Evolutionary conservation across 306 rosid genomes (phyloP).

Genomic region (Cicer pinnatifidum): DNA sequence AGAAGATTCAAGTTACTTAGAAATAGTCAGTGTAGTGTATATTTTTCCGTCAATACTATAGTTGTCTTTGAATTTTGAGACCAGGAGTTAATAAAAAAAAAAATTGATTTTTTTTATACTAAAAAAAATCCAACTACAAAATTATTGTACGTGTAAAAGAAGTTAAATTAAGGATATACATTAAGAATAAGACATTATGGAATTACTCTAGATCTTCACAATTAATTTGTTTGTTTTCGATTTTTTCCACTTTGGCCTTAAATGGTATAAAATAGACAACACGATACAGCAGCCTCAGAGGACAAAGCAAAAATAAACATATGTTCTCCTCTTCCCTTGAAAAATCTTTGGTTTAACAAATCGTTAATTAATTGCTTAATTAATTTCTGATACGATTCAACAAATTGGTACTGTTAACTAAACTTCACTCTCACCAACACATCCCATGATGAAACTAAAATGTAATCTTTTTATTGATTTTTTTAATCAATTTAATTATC

Average conservation of each 20-base stretch:
- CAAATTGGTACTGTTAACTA: not conserved
- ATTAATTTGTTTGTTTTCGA: conserved; percentile 43
- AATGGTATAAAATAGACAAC: conserved; percentile 38
- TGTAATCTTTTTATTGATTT: not conserved
- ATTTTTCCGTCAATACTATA: too few relatives aligned
- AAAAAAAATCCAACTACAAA: not conserved
- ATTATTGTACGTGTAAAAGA: conserved; percentile 22
- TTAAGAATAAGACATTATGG: not conserved
- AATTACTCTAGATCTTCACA: conserved; percentile 10
- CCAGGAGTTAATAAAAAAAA: too few relatives aligned
- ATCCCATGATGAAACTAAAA: conserved; percentile 1
- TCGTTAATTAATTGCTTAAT: not conserved
- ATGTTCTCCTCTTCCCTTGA: conserved; percentile 7
- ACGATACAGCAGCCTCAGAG: conserved; percentile 45
- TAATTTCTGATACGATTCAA: not conserved
- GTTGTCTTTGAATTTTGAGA: too few relatives aligned
- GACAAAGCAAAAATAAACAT: conserved; percentile 41
- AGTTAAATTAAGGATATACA: not conserved
- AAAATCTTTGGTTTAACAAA: not conserved
- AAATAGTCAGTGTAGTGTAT: too few relatives aligned
- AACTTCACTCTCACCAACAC: not conserved
- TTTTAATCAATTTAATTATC: too few relatives aligned
- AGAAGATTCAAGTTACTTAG: too few relatives aligned
- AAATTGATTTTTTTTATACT: not conserved
- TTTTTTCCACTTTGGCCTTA: conserved; percentile 15